Evolutionary conservation across 2,329 filamentous ascomycete genomes (phyloP).

Genomic region (Sclerotiophoma versabilis): DNA sequence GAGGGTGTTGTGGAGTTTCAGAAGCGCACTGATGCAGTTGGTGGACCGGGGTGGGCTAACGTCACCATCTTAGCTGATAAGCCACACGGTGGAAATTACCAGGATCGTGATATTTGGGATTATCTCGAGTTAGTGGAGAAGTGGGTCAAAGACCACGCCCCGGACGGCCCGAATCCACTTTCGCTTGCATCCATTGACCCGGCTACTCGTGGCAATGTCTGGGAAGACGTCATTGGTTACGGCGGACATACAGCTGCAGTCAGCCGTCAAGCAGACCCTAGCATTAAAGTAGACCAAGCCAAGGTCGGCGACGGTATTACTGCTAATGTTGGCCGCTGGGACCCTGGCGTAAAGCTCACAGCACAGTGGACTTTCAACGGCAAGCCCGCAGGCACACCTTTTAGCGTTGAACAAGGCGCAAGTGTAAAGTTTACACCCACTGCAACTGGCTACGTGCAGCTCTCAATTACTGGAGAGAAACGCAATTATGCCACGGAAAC

Average conservation of each 20-base stretch:
- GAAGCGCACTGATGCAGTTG: constrained; percentile 40
- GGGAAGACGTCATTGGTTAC: constrained; percentile 41
- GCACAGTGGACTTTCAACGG: constrained; percentile 46
- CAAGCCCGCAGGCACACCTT: constrained; percentile 26
- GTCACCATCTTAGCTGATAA: constrained; percentile 42
- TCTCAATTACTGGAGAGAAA: constrained; percentile 31
- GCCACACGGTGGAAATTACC: constrained; percentile 46
- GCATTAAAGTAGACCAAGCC: constrained; percentile 17
- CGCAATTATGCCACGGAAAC: constrained; percentile 32
- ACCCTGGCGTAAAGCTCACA: constrained; percentile 45
- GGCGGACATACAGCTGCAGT: constrained; percentile 47
- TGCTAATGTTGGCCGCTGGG: constrained; percentile 46
- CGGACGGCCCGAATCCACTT: constrained; percentile 40
- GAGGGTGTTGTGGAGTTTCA: constrained; percentile 48
- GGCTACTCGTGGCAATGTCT: constrained; percentile 41
- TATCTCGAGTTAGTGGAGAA: constrained; percentile 44
- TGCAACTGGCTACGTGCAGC: constrained; percentile 19
- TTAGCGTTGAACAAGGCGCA: constrained; percentile 33
- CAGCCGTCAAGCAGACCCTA: constrained; percentile 39
- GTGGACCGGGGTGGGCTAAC: constrained; percentile 48
- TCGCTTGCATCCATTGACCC: constrained; percentile 23
- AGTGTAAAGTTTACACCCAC: constrained; percentile 22
- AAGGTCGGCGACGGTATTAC: constrained; percentile 8
- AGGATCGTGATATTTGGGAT: constrained; percentile 40
- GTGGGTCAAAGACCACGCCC: constrained; percentile 45